Conservation (phyloP, 305 asterid genomes). For the Fraxinus ornus region DNA sequence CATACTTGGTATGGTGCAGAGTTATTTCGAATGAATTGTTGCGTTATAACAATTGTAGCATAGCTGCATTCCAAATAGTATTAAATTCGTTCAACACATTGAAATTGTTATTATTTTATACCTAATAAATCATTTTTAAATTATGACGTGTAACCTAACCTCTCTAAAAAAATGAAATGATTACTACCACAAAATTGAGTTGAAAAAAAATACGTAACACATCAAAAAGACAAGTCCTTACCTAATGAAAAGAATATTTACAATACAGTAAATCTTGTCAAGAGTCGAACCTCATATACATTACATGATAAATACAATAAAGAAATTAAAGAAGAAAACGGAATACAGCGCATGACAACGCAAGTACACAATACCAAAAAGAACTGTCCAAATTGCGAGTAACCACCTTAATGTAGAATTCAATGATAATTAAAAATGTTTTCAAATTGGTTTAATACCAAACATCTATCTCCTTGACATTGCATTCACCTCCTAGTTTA, state of each 20-base stretch:
- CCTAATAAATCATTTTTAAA: not conserved
- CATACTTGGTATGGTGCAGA: not conserved
- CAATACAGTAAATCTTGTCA: not conserved
- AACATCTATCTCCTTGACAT: slow-evolving; percentile 23
- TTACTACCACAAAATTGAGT: not conserved
- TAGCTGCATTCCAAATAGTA: not conserved
- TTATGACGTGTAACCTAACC: not conserved
- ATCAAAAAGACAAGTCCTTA: not conserved
- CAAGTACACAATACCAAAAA: not conserved
- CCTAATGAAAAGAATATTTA: not conserved
- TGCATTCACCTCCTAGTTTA: slow-evolving; percentile 45
- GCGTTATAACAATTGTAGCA: not conserved
- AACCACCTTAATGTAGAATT: not conserved
- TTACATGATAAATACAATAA: not conserved
- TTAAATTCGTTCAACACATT: not conserved
- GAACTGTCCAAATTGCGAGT: not conserved
- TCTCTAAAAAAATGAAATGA: not conserved
- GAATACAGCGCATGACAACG: not conserved
- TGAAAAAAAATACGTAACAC: not conserved
- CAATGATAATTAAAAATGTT: not conserved
- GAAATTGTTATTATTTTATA: not conserved
- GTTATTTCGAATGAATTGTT: not conserved
- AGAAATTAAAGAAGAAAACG: not conserved
- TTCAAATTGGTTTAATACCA: slow-evolving; percentile 17
- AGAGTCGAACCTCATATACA: not conserved